Evolutionary conservation across 208 protist genomes (phyloP), one percentile per base, ranked within the genome.

Genomic region (Herpetomonas muscarum): DNA sequence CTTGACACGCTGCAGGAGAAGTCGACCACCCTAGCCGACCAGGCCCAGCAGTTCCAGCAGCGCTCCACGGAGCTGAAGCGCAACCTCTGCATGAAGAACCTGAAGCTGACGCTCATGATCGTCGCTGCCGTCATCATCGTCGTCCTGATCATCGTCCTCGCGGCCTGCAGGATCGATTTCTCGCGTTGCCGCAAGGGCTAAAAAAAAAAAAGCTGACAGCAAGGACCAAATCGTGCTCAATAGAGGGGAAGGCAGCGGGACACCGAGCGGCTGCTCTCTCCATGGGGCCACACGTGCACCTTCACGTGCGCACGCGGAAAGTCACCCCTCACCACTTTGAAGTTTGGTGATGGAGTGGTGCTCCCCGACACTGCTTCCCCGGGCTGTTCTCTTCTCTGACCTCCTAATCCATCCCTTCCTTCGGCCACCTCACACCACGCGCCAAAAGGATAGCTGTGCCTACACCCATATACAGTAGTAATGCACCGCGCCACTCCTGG

Each of bases 71-170:
- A 94, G 64, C 68, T 96, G 22, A 96, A 96, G 70, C 79, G 88
- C 10, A 93, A 81, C 61, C 57, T 94, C 51, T 96, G 86, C 65
- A 74, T 90, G 77, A 93, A 91, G 62, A 96, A 94, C 51, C 48
- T 93, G 25, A 96, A 96, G 76, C 69, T 96, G 0, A 90, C 76
- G 19, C 57, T 96, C 42, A 87, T 96, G 64, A 91, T 94, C 67
- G 69, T 55, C 29, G 74, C 61, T 12, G 72, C 58, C 1, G 79
- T 93, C 7, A 56, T 75, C 24, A 64, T 93, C 2, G 53, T 94
- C 17, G 81, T 96, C 50, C 37, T 89, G 25, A 88, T 96, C 53
- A 92, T 96, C 73, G 24, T 93, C 24, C 55, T 95, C 22, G 85
- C 92, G 52, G 74, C 74, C 0, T 94, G 87, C 70, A 91, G 88